phyloP scores from a whole-genome alignment of 768 basidiomycete species.

The Serendipita indica region DNA sequence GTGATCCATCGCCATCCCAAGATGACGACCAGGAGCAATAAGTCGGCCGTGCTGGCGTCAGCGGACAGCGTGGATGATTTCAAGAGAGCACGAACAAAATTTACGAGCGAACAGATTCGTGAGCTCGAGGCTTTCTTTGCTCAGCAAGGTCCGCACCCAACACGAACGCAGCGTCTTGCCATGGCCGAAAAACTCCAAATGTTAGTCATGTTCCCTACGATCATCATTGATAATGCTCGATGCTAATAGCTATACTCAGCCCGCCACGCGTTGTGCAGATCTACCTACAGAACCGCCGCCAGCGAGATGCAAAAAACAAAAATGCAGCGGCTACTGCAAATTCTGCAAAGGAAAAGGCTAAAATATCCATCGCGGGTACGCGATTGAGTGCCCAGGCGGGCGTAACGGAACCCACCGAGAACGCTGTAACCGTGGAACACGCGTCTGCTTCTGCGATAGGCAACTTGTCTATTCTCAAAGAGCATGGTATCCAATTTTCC shows the following conservation, averaged over 20 bases:
- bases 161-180: neutral
- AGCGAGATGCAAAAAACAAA: slow-evolving; percentile 4
- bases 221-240: neutral
- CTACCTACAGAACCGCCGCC: neutral
- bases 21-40: neutral
- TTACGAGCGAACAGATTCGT: neutral
- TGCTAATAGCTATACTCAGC: neutral
- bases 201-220: neutral
- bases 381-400: neutral
- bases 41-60: neutral
- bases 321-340: neutral
- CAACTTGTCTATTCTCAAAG: neutral
- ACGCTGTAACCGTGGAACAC: too few relatives aligned
- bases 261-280: neutral
- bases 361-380: neutral
- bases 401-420: too few relatives aligned
- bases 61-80: neutral
- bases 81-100: neutral
- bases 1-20: neutral
- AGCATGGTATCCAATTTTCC: too few relatives aligned
- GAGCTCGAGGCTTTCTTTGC: neutral
- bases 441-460: neutral
- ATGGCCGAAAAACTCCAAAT: neutral
- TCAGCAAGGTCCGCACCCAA: neutral
- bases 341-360: neutral